These are phyloP conservation scores for Pseudocercospora cruenta DNA, from an alignment of 2,329 filamentous ascomycete genomes.

Conservation along the genomic window DNA sequence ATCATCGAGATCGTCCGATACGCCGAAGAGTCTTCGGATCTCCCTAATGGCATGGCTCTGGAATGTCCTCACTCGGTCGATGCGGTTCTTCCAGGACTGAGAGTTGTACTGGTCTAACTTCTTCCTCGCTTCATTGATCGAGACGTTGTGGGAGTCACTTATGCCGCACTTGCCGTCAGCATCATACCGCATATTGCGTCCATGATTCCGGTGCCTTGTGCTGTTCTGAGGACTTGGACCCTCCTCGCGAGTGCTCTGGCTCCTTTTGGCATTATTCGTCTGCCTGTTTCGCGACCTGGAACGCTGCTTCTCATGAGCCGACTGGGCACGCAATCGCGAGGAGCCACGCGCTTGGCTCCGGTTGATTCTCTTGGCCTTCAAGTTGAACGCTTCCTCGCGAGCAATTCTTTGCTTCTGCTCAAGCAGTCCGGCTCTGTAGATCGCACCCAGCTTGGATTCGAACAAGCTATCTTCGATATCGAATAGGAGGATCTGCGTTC, in stretches of 20 bases:
- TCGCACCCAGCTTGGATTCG: conserved; percentile 94
- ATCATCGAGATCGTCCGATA: conserved; percentile 73
- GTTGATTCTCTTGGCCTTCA: conserved; percentile 86
- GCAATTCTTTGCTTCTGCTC: conserved; percentile 90
- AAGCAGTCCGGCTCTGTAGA: conserved; percentile 84
- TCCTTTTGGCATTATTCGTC: conserved; percentile 37
- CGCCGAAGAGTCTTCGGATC: conserved; percentile 78
- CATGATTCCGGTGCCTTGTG: conserved; percentile 21
- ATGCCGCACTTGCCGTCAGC: conserved; percentile 75
- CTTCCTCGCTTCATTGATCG: conserved; percentile 74
- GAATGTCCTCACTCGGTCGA: conserved; percentile 72
- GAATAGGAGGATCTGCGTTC: conserved; percentile 80
- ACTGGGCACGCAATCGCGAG: conserved; percentile 58
- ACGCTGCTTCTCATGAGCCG: conserved; percentile 50
- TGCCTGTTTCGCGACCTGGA: conserved; percentile 38
- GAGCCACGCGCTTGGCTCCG: conserved; percentile 57
- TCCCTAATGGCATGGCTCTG: conserved; percentile 77
- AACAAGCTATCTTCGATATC: conserved; percentile 96
- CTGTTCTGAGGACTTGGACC: conserved; percentile 33
- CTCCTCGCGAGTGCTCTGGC: conserved; percentile 40
- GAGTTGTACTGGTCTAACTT: conserved; percentile 80
- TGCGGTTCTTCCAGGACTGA: conserved; percentile 88
- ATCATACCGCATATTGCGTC: conserved; percentile 67
- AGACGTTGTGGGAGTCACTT: conserved; percentile 71
- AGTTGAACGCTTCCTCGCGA: conserved; percentile 82